phyloP scores from a whole-genome alignment of 805 yeast genomes.

The Metschnikowia amazonensis region DNA sequence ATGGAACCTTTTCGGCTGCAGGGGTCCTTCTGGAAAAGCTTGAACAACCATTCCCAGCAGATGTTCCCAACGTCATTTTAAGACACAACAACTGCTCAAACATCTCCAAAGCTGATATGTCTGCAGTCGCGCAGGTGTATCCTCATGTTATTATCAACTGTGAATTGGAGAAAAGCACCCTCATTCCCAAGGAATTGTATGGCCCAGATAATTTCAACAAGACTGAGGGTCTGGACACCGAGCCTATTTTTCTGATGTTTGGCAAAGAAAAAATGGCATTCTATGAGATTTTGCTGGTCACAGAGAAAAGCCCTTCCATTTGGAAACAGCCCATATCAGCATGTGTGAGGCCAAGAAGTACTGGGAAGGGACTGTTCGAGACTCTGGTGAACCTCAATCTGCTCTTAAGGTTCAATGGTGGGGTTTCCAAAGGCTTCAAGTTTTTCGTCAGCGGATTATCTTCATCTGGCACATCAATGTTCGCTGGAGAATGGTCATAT shows the following conservation, averaged over 20 bases:
- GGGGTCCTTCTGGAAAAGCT: not conserved
- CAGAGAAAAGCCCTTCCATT: slow-evolving; percentile 2
- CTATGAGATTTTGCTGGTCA: slow-evolving; percentile 6
- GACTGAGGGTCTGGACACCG: not conserved
- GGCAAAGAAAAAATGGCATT: not conserved
- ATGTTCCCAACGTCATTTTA: not conserved
- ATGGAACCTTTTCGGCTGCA: not conserved
- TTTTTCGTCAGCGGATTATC: slow-evolving; percentile 3
- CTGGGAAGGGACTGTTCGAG: slow-evolving; percentile 11
- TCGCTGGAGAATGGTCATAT: slow-evolving; percentile 3
- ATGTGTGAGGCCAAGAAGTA: slow-evolving; percentile 8
- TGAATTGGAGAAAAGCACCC: slow-evolving; percentile 10
- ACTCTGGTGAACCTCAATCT: slow-evolving; percentile 4
- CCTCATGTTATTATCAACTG: slow-evolving; percentile 16
- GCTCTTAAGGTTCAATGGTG: not conserved
- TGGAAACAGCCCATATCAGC: slow-evolving; percentile 10
- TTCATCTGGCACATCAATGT: not conserved
- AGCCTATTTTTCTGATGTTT: not conserved
- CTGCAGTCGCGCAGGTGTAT: slow-evolving; percentile 5
- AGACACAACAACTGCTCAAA: slow-evolving; percentile 9
- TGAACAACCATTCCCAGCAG: not conserved
- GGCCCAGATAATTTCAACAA: not conserved
- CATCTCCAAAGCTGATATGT: slow-evolving; percentile 7
- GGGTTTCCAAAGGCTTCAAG: slow-evolving; percentile 7
- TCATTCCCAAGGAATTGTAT: slow-evolving; percentile 10